These are phyloP conservation scores for Salvia rosmarinus DNA, from an alignment of 257 asterid species.

Conservation along the genomic window DNA sequence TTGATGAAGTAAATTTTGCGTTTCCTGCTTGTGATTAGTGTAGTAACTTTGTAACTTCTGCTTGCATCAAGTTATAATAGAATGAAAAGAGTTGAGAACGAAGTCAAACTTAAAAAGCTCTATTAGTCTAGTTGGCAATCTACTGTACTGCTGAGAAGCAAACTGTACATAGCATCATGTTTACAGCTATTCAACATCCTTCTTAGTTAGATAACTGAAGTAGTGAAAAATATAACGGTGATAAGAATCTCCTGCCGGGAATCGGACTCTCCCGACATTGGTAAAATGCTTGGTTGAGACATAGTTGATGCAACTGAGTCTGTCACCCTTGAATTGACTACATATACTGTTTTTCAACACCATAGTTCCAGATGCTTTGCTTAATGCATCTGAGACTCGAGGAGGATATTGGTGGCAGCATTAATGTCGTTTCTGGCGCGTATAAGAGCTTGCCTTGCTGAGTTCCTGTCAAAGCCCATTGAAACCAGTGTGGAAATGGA, in stretches of 20 bases:
- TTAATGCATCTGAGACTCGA: slow-evolving; percentile 70
- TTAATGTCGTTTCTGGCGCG: slow-evolving; percentile 83
- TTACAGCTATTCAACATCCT: slow-evolving; percentile 34
- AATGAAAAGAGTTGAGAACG: not conserved
- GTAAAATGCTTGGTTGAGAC: slow-evolving; percentile 21
- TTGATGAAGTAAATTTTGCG: not conserved
- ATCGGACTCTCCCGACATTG: slow-evolving; percentile 11
- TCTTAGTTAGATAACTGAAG: slow-evolving; percentile 2
- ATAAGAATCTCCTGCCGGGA: slow-evolving; percentile 2
- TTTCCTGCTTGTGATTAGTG: not conserved
- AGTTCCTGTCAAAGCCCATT: slow-evolving; percentile 91
- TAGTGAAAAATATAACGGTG: not conserved
- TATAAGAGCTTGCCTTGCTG: slow-evolving; percentile 91
- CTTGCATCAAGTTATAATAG: not conserved
- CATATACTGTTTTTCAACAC: slow-evolving; percentile 16
- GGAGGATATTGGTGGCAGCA: slow-evolving; percentile 92
- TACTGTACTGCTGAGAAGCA: slow-evolving; percentile 30
- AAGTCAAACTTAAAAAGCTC: not conserved
- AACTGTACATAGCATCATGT: slow-evolving; percentile 38
- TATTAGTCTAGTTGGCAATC: slow-evolving; percentile 20
- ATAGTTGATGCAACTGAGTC: not conserved
- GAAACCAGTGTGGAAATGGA: slow-evolving; percentile 71
- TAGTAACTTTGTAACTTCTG: not conserved
- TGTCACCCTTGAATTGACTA: slow-evolving; percentile 1
- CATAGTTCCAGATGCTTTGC: not conserved